A percentile compares a stretch with the other conserved stretches of the same genome.
Conservation (phyloP, 208 protist species). For the Trypanosoma boissoni region DNA sequence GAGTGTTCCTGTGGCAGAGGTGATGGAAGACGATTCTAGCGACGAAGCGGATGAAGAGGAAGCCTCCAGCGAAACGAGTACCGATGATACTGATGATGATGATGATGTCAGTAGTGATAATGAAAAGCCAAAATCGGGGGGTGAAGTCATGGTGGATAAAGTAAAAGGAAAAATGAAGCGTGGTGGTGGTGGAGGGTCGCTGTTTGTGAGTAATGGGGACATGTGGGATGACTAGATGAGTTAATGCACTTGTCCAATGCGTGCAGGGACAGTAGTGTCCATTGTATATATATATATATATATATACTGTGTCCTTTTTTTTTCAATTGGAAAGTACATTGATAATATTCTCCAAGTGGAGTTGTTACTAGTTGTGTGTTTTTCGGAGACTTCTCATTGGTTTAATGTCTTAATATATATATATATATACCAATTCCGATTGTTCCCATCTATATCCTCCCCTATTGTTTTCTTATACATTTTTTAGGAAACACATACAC, state of each 20-base stretch:
- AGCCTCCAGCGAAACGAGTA: background rate
- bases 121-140: constrained; percentile 25
- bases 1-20: background rate
- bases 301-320: too few species aligned
- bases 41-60: background rate
- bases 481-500: background rate
- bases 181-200: constrained; percentile 4
- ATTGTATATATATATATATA: background rate
- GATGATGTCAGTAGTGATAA: constrained; percentile 3
- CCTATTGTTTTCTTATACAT: too few species aligned
- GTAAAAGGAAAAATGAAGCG: constrained; percentile 20
- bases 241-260: background rate
- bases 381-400: too few species aligned
- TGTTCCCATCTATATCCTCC: too few species aligned
- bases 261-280: background rate
- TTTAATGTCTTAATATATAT: too few species aligned
- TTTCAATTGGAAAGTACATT: too few species aligned
- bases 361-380: too few species aligned
- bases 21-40: background rate
- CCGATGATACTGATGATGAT: constrained; percentile 2
- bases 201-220: background rate
- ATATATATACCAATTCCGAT: too few species aligned
- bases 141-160: constrained; percentile 54
- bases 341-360: too few species aligned
- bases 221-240: constrained; percentile 15